Conservation (phyloP, 1,284 basidiomycete genomes). For the Macrocystidia cucumis region DNA sequence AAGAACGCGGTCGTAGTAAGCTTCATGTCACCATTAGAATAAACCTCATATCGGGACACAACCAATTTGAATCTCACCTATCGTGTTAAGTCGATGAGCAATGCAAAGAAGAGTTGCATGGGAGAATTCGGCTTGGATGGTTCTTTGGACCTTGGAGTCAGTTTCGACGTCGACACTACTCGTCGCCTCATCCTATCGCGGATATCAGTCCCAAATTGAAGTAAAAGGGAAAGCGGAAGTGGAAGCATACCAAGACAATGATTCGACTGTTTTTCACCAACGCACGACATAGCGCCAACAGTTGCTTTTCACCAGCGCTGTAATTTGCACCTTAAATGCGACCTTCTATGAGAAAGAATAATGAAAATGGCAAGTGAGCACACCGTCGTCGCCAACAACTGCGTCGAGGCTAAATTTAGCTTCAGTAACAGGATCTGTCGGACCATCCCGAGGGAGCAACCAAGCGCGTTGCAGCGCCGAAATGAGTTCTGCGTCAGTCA, state of each 20-base stretch:
- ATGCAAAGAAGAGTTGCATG: conserved; percentile 56
- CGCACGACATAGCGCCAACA: conserved; percentile 67
- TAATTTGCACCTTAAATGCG: conserved; percentile 52
- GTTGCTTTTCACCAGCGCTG: conserved; percentile 72
- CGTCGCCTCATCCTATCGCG: conserved; percentile 64
- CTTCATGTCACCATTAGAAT: conserved; percentile 28
- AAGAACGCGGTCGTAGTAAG: conserved; percentile 69
- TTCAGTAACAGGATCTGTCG: conserved; percentile 38
- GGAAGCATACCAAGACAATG: conserved; percentile 51
- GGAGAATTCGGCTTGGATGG: conserved; percentile 67
- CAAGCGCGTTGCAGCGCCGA: conserved; percentile 49
- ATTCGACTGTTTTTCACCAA: conserved; percentile 65
- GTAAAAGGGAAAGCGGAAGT: not conserved
- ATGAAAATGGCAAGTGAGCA: conserved; percentile 6
- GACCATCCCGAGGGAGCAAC: conserved; percentile 44
- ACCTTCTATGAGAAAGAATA: conserved; percentile 10
- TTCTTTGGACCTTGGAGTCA: conserved; percentile 69
- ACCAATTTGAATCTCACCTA: conserved; percentile 30
- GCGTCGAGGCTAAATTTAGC: conserved; percentile 65
- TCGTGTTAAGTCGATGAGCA: conserved; percentile 73
- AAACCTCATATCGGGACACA: not conserved
- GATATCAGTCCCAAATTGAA: conserved; percentile 6
- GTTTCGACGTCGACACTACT: conserved; percentile 83
- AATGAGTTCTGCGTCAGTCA: conserved; percentile 41
- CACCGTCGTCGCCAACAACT: conserved; percentile 56